Evolutionary conservation across 129 eudicot species (phyloP), one percentile per base, ranked within the genome.

Genomic region (Chrysanthemum seticuspe): DNA sequence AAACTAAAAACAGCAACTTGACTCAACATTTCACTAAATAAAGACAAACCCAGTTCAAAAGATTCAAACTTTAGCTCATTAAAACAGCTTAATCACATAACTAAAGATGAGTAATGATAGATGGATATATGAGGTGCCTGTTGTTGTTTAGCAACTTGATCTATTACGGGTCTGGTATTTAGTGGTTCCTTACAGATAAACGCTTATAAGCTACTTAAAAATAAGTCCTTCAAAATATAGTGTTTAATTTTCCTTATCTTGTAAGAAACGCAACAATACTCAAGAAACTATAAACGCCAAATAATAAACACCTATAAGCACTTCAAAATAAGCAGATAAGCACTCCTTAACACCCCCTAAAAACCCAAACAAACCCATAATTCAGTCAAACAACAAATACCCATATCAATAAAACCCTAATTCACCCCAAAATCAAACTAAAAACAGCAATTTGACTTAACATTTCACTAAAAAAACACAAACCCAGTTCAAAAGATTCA

Each of bases 131-230:
- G 14, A 14, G 62, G 16, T 77, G 90, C 97, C 97, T 79, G 96
- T 75, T 94, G 98, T 60, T 94, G 98, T 77, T 90, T 94, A 71
- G 96, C 87, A 69, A 94, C 97, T 90, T 94, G 98, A 12, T 94
- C 98, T 83, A 19, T 19, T 19, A 19, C 21, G 21, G 21, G 21
- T 19, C 21, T 19, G 21, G 21, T 19, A 19, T 19, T 19, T 19
- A 19, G 21, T 19, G 21, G 21, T 19, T 19, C 21, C 21, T 19
- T 19, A 19, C 21, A 19, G 21, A 19, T 19, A 19, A 19, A 19
- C 21, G 21, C 21, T 19, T 19, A 19, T 19, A 19, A 19, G 21
- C 21, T 19, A 19, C 21, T 19, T 19, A 19, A 19, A 19, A 19
- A 19, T 19, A 19, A 19, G 21, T 19, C 21, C 21, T 19, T 19